Base-by-base conservation (phyloP, 2,329 filamentous ascomycete species). In the Curvularia sp. region DNA sequence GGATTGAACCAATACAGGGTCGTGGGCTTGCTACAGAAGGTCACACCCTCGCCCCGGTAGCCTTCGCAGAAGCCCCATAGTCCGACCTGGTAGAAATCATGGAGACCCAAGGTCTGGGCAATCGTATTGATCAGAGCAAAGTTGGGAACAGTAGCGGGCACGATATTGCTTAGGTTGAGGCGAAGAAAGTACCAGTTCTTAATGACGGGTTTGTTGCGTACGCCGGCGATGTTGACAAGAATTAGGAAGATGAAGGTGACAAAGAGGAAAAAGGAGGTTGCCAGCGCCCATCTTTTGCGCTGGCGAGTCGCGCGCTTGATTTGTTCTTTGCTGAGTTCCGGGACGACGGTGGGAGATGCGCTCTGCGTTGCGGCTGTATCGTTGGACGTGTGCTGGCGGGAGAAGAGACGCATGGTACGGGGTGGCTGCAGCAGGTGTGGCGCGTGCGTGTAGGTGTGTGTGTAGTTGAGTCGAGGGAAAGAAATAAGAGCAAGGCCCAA, bases 21-120 rank as follows among this genome's bases (percentile, higher is more conserved):
- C 68, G 86, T 70, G 0, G 92, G 89, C 5, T 79, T 78, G 7
- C 90, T 93, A 78, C 94, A 98, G 62, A 80, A 79, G 0, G 91
- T 94, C 61, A 95, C 87, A 36, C 91, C 91, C 78, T 89, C 82
- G 67, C 85, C 83, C 55, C 86, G 81, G 77, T 93, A 96, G 19
- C 93, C 93, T 76, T 96, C 91, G 77, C 94, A 98, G 76, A 90
- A 97, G 59, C 88, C 89, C 94, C 94, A 98, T 39, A 97, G 80
- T 5, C 93, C 93, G 27, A 96, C 90, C 70, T 93, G 90, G 78
- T 97, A 97, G 79, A 96, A 97, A 77, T 97, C 94, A 75, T 96
- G 92, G 48, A 97, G 83, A 28, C 93, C 94, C 53, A 97, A 82
- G 21, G 89, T 91, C 50, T 91, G 88, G 3, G 93, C 92, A 65